Conservation (phyloP, 73 alveolate species). For the Paramecium sonneborni region DNA sequence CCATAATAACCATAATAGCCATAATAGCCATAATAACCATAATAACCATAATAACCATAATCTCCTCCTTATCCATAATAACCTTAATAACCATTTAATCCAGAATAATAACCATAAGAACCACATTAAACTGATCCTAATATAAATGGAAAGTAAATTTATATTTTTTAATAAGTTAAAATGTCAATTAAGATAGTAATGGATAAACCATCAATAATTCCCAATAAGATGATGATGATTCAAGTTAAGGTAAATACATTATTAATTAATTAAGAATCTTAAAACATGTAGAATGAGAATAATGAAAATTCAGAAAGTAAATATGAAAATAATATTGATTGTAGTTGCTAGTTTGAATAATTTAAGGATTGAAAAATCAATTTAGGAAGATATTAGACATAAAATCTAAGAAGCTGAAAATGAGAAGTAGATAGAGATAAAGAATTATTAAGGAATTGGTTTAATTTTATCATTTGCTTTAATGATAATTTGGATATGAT, state of each 20-base stretch:
- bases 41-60: neutral
- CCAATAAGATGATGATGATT: neutral
- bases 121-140: neutral
- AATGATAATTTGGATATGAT: neutral
- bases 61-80: no score
- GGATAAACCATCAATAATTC: neutral
- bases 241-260: neutral
- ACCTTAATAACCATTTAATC: neutral
- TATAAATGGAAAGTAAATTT: neutral
- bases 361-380: neutral
- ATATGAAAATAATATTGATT: neutral
- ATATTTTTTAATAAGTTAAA: neutral
- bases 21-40: neutral
- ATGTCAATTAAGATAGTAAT: neutral
- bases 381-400: neutral
- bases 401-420: neutral
- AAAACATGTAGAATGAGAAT: neutral
- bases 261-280: neutral
- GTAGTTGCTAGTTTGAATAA: neutral
- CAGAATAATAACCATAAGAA: neutral
- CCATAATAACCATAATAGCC: neutral
- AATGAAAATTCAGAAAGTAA: neutral
- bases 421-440: neutral
- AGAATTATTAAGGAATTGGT: neutral
- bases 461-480: neutral